Base-by-base conservation (phyloP, 768 basidiomycete species). In the Crepidotus variabilis region DNA sequence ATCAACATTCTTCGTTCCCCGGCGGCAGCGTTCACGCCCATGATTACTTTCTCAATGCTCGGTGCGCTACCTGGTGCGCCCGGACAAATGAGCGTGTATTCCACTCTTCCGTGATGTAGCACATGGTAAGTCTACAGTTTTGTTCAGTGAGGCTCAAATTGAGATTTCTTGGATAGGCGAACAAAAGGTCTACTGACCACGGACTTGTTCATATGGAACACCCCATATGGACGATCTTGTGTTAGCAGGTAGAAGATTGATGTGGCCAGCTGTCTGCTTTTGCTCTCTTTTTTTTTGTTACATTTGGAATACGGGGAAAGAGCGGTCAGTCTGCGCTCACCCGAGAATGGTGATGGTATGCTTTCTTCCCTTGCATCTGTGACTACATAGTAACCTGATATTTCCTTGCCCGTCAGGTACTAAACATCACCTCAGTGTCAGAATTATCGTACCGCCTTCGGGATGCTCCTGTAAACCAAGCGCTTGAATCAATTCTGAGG, bases 241-340 rank as follows among this genome's bases (percentile, higher is more conserved):
- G 72, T 74, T 20, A 81, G 70, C 18, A 83, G 67, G 61, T 81
- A 83, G 68, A 77, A 78, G 39, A 82, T 81, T 21, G 76, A 67
- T 0, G 78, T 80, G 21, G 72, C 73, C 14, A 81, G 62, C 10
- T 69, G 62, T 3, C 76, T 69, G 10, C 57, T 57, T 28, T 66
- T 61, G 18, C 11, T 43, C 14, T 64, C 60, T 14, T 48, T 56
- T 57, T 22, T 7, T 18, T 16, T 16, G 28, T 54, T 14, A 33
- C 22, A 22, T 47, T 34, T 35, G 18, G 23, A n/a, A 22, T 9
- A 22, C 6, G 13, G 24, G 34, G 21, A 20, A 33, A 16, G 2
- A 39, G 35, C 16, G 35, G 13, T 4, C 8, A 39, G 3, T 21
- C 18, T 14, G 20, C 9, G 50, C 52, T 56, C 54, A 63, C 63